Evolutionary conservation across 2,329 filamentous ascomycete species (phyloP).

Genomic region (Ascochyta clinopodiicola): DNA sequence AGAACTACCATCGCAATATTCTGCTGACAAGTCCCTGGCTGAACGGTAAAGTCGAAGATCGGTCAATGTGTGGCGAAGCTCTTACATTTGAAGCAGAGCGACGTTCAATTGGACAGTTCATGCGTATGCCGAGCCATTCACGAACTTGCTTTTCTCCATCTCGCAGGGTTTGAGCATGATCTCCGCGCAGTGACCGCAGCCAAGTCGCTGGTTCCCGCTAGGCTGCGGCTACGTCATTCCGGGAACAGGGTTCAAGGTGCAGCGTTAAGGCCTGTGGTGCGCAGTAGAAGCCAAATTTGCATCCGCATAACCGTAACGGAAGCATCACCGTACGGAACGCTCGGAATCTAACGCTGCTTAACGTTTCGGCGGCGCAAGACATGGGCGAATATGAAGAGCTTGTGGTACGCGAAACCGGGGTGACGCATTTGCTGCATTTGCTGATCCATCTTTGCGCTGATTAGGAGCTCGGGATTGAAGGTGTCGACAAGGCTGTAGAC

Average conservation of each 20-base stretch:
- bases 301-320: constrained; percentile 17
- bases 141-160: not conserved
- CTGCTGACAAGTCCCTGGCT: too few relatives aligned
- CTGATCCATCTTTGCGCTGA: constrained; percentile 17
- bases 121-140: not conserved
- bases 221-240: constrained; percentile 8
- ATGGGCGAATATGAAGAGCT: constrained; percentile 38
- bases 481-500: constrained; percentile 37
- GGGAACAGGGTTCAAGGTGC: constrained; percentile 4
- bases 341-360: constrained; percentile 18
- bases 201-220: constrained; percentile 14
- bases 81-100: too few relatives aligned
- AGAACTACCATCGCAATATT: too few relatives aligned
- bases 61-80: too few relatives aligned
- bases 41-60: too few relatives aligned
- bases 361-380: constrained; percentile 7
- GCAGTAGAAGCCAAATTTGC: constrained; percentile 7
- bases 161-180: not conserved
- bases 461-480: constrained; percentile 47
- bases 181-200: constrained; percentile 14
- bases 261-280: not conserved
- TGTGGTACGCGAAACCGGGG: constrained; percentile 28
- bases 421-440: constrained; percentile 9
- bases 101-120: too few relatives aligned
- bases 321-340: constrained; percentile 18